Base-by-base conservation (phyloP, 495 filamentous ascomycete species). In the Xylaria flabelliformis region DNA sequence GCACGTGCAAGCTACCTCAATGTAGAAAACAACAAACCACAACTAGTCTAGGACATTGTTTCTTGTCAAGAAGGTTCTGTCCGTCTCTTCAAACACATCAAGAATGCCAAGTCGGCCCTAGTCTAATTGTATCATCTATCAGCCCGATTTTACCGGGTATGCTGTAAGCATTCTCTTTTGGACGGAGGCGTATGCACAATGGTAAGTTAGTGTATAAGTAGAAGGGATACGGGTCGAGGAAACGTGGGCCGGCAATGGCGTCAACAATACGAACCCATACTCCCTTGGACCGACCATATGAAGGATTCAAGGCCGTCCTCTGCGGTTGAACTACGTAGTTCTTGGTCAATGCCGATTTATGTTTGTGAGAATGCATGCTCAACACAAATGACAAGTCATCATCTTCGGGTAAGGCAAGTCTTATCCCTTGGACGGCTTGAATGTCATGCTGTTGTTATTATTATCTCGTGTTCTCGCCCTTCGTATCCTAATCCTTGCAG, bases 191-290 rank as follows among this genome's bases (percentile, higher is more conserved):
- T 51, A 66, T 51, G 42, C 56, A 63, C 56, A n/a, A n/a, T n/a
- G n/a, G n/a, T n/a, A n/a, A n/a, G 39, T 59, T 41, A 44, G 55
- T 36, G 34, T 36, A n/a, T n/a, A 36, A 5, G 5, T 36, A n/a
- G 48, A 26, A 61, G 53, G 53, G 67, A 69, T 69, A 69, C 67
- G 55, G 67, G 55, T 61, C 41, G 62, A 42, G 21, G 55, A 50
- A 50, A 51, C 67, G 62, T 69, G 67, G 55, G 42, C 50, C 29
- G 36, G 66, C 51, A 41, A 69, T 69, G 41, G 66, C 42, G 67
- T 62, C 26, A 62, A 69, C 56, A 51, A 69, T 69, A 69, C 67
- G 67, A 69, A 55, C 67, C 67, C 10, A 61, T 42, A 39, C 36
- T 21, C 32, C 13, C 36, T 59, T 29, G 36, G 36, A 39, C 36